These are phyloP conservation scores for Ascocoryne sarcoides DNA, from an alignment of 2,329 filamentous ascomycete species.

Conservation along the genomic window DNA sequence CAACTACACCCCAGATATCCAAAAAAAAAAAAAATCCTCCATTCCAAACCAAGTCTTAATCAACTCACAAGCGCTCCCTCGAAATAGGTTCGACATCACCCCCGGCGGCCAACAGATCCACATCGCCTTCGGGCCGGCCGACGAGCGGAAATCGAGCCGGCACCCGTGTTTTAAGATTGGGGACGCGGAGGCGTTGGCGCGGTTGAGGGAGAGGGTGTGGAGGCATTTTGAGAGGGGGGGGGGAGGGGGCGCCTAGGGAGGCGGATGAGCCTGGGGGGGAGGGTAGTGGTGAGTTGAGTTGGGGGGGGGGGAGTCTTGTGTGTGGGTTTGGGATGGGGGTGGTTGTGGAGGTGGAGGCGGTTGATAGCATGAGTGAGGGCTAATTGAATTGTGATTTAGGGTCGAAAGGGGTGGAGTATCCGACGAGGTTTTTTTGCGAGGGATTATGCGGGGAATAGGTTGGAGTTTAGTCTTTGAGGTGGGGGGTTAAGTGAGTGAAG, in stretches of 20 bases:
- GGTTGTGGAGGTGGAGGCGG: too few relatives aligned
- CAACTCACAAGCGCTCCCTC: background rate
- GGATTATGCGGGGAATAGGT: conserved; percentile 45
- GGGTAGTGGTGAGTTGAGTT: conserved; percentile 33
- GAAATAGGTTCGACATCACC: conserved; percentile 46
- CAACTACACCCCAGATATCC: too few relatives aligned
- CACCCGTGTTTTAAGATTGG: conserved; percentile 52
- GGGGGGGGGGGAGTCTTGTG: background rate
- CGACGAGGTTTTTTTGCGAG: conserved; percentile 53
- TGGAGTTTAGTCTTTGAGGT: conserved; percentile 45
- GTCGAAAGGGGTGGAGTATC: conserved; percentile 48
- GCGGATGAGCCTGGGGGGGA: conserved; percentile 46
- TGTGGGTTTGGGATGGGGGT: too few relatives aligned
- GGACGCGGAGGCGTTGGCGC: conserved; percentile 37
- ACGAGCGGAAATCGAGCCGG: conserved; percentile 35
- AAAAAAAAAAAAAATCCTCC: too few relatives aligned
- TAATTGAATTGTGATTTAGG: too few relatives aligned
- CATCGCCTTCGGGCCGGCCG: conserved; percentile 32
- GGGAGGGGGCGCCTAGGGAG: conserved; percentile 39
- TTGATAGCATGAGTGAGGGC: too few relatives aligned
- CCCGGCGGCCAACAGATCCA: conserved; percentile 47
- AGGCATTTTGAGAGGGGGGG: conserved; percentile 41
- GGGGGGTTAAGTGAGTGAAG: too few relatives aligned
- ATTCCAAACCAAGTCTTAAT: too few relatives aligned
- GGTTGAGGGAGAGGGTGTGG: conserved; percentile 41